Conservation (phyloP, 495 filamentous ascomycete genomes). For the Daldinia childiae region DNA sequence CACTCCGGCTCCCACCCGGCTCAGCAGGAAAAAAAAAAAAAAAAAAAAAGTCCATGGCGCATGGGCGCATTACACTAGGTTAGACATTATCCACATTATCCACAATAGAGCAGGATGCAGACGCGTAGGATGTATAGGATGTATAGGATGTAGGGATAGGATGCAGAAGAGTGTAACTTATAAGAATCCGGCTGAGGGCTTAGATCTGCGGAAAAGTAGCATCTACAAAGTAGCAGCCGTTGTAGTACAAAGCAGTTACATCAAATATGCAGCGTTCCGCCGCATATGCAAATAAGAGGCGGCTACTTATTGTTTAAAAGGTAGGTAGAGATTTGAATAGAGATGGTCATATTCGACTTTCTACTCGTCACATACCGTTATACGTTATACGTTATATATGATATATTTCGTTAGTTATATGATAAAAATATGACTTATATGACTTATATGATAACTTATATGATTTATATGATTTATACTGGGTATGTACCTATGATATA, state of each 20-base stretch:
- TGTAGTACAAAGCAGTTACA: neutral
- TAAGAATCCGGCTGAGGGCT: neutral
- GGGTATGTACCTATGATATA: no score
- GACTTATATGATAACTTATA: no score
- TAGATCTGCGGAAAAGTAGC: neutral
- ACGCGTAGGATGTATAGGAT: neutral
- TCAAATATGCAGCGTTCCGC: neutral
- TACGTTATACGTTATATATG: neutral
- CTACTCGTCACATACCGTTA: slow-evolving; percentile 24
- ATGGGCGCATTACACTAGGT: neutral
- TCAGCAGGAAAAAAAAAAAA: no score
- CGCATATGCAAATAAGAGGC: slow-evolving; percentile 31
- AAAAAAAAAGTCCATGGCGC: neutral
- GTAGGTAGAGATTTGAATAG: neutral
- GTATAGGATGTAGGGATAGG: neutral
- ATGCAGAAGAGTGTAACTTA: neutral
- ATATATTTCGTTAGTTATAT: no score
- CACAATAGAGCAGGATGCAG: neutral
- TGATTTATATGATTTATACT: no score
- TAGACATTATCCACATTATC: neutral
- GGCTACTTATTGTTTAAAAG: neutral
- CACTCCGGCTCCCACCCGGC: slow-evolving; percentile 24
- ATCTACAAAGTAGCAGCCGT: neutral
- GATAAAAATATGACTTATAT: no score
- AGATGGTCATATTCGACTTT: slow-evolving; percentile 32